Evolutionary conservation across 805 yeast species (phyloP).

Genomic region (Candida awuae): DNA sequence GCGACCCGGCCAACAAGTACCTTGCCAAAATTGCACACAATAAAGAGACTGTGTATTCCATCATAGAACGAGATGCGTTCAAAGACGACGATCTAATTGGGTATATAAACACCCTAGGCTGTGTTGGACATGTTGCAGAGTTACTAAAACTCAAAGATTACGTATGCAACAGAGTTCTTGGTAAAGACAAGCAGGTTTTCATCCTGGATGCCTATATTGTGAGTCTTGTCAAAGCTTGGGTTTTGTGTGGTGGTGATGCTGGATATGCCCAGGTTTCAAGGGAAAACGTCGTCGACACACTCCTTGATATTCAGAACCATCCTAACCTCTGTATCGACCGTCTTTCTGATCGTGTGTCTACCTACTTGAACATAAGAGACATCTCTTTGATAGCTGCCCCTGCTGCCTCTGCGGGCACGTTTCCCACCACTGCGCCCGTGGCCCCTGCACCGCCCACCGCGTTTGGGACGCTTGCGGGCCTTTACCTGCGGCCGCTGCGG

Average conservation of each 20-base stretch:
- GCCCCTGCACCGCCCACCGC: too few species aligned
- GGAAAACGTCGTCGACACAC: too few species aligned
- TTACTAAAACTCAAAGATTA: background rate
- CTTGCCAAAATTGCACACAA: background rate
- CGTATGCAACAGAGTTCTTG: background rate
- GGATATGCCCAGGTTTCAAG: background rate
- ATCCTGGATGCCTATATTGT: conserved; percentile 5
- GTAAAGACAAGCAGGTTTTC: conserved; percentile 1
- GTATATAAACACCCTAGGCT: background rate
- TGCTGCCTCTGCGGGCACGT: too few species aligned
- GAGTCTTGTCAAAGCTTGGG: conserved; percentile 2
- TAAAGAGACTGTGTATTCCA: background rate
- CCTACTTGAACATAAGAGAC: too few species aligned
- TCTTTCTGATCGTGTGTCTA: too few species aligned
- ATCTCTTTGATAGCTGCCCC: too few species aligned
- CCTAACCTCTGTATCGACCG: too few species aligned
- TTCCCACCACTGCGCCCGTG: too few species aligned
- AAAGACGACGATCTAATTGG: conserved; percentile 7
- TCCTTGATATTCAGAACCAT: too few species aligned
- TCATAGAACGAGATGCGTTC: background rate
- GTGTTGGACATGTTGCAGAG: background rate
- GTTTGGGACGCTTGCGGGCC: conserved; percentile 5
- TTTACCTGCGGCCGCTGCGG: conserved; percentile 5
- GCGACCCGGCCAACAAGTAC: background rate
- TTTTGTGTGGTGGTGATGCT: background rate